Conservation (phyloP, 345 rosid species). For the Arabidopsis arenosa region DNA sequence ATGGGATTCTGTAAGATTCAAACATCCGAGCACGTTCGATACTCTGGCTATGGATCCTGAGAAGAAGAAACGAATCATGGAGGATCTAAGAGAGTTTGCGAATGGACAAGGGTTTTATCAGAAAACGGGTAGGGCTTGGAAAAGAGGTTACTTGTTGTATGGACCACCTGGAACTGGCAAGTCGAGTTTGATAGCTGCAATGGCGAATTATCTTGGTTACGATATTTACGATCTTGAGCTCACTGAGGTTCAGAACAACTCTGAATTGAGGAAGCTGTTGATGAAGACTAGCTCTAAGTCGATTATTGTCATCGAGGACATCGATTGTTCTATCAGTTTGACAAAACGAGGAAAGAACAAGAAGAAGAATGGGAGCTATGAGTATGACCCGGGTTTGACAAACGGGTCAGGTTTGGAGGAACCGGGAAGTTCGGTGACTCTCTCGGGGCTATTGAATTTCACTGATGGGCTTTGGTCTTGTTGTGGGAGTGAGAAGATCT, state of each 20-base stretch:
- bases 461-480: slow-evolving; percentile 99
- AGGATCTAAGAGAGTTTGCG: slow-evolving; percentile 74
- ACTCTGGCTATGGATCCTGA: slow-evolving; percentile 87
- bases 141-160: slow-evolving; percentile 82
- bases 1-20: slow-evolving; percentile 94
- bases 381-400: slow-evolving; percentile 39
- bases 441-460: slow-evolving; percentile 87
- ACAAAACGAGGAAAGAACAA: slow-evolving; percentile 47
- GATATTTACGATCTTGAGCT: slow-evolving; percentile 94
- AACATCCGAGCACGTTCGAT: slow-evolving; percentile 94
- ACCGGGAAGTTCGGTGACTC: slow-evolving; percentile 53
- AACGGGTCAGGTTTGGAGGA: slow-evolving; percentile 53
- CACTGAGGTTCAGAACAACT: slow-evolving; percentile 88
- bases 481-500: slow-evolving; percentile 92
- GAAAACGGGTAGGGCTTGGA: slow-evolving; percentile 94
- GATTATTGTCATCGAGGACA: slow-evolving; percentile 86
- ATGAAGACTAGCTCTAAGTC: slow-evolving; percentile 96
- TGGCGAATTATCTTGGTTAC: slow-evolving; percentile 86
- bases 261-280: slow-evolving; percentile 79
- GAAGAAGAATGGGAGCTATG: slow-evolving; percentile 39
- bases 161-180: slow-evolving; percentile 99
- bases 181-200: slow-evolving; percentile 96
- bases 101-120: slow-evolving; percentile 76
- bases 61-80: slow-evolving; percentile 67
- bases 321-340: slow-evolving; percentile 81